phyloP scores from a whole-genome alignment of 2,329 filamentous ascomycete species.

The Colletotrichum sp. region DNA sequence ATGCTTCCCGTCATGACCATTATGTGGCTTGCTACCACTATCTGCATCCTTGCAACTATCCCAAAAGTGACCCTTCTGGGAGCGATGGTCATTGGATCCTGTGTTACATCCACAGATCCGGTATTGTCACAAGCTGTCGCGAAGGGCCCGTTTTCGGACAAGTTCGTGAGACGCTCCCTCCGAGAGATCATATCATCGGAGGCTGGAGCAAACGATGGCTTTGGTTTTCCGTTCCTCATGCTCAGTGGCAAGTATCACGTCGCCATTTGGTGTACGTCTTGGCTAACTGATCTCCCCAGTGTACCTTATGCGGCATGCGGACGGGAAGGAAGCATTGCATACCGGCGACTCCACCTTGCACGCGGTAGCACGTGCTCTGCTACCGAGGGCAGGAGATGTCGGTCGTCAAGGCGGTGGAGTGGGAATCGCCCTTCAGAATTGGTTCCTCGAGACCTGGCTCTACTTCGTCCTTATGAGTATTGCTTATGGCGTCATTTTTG shows the following conservation, averaged over 20 bases:
- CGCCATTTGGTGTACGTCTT: background rate
- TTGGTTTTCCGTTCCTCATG: constrained; percentile 66
- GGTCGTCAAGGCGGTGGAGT: constrained; percentile 58
- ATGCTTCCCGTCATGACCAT: constrained; percentile 65
- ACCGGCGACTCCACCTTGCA: background rate
- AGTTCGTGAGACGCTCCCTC: constrained; percentile 60
- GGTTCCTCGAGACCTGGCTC: constrained; percentile 64
- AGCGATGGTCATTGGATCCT: constrained; percentile 63
- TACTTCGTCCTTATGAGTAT: constrained; percentile 62
- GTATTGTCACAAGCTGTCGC: constrained; percentile 67
- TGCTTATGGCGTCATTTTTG: constrained; percentile 56
- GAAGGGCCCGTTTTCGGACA: constrained; percentile 67
- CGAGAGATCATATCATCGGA: constrained; percentile 68
- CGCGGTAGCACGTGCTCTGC: background rate
- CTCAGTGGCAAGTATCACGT: constrained; percentile 37
- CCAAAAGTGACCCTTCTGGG: constrained; percentile 59
- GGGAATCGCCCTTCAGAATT: constrained; percentile 57
- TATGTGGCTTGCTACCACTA: constrained; percentile 65
- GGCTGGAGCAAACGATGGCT: constrained; percentile 66
- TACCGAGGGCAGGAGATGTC: constrained; percentile 36
- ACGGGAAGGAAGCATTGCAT: constrained; percentile 30
- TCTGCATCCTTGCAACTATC: constrained; percentile 59
- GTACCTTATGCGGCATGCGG: constrained; percentile 60
- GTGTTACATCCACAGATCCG: constrained; percentile 66
- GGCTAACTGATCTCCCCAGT: constrained; percentile 33